phyloP scores from a whole-genome alignment of 768 basidiomycete genomes.

The Russula abietina region DNA sequence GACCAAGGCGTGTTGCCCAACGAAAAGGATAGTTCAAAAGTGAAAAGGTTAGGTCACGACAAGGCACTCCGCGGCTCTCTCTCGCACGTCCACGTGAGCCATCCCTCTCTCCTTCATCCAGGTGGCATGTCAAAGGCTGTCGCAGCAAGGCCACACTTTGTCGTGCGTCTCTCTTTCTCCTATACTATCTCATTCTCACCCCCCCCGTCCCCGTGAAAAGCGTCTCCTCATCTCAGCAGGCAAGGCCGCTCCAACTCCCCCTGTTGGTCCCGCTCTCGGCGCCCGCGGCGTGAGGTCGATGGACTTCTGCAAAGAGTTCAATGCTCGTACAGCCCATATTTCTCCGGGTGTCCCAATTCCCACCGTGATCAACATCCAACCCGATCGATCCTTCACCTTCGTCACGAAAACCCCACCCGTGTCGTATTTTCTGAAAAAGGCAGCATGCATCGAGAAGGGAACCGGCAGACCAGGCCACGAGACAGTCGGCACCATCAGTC shows the following conservation, averaged over 20 bases:
- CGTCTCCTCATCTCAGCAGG: conserved; percentile 86
- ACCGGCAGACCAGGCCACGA: conserved; percentile 78
- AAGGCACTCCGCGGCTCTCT: conserved; percentile 19
- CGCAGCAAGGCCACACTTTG: conserved; percentile 64
- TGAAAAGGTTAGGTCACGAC: background rate
- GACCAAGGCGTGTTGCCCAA: conserved; percentile 18
- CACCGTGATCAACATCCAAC: conserved; percentile 87
- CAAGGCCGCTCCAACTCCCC: conserved; percentile 93
- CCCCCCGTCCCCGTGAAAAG: conserved; percentile 34
- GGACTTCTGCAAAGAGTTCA: conserved; percentile 99
- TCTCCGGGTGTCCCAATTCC: conserved; percentile 82
- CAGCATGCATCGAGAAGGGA: conserved; percentile 86
- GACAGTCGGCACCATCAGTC: conserved; percentile 70
- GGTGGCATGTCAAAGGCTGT: conserved; percentile 58
- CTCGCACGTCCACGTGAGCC: background rate
- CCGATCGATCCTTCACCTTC: conserved; percentile 94
- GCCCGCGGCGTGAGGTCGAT: conserved; percentile 98
- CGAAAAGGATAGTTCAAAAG: conserved; percentile 19
- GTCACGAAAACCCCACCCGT: conserved; percentile 87
- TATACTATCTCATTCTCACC: conserved; percentile 3
- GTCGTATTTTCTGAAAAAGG: conserved; percentile 85
- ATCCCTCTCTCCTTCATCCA: background rate
- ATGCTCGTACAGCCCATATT: conserved; percentile 89
- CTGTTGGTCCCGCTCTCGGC: conserved; percentile 94
- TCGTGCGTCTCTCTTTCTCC: conserved; percentile 45